Base-by-base conservation (phyloP, 495 filamentous ascomycete species). In the Trichoderma reesei region DNA sequence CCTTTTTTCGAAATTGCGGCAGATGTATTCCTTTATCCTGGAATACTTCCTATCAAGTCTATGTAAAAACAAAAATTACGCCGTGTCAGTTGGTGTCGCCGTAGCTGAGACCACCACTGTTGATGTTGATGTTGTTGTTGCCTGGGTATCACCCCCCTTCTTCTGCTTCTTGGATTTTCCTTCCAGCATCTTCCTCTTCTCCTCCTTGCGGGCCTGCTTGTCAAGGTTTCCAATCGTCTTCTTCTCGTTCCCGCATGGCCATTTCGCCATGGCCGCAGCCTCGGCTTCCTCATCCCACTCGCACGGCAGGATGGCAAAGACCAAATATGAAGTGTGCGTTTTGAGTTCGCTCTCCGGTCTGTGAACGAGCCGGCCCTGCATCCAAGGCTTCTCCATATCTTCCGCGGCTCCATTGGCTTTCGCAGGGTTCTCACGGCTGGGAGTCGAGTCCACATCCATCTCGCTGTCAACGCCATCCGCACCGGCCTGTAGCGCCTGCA, bases 271-370 rank as follows among this genome's bases (percentile, higher is more conserved):
- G 37, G 86, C 89, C 16, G 75, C 79, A n/a, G 80, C 78, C 75
- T 99, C 94, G 68, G 96, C 89, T 67, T 88, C 89, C 60, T 85
- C 87, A 0, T 77, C 85, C 95, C 94, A 98, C 62, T 88, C 87
- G 60, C 85, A 78, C 13, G 95, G 95, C 62, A 99, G 75, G 5
- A 94, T 76, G 1, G 95, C 94, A 82, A 99, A 98, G 6, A 95
- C 88, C 16, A 99, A 80, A 73, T 98, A 99, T 13, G 87, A 91
- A 0, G 94, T 99, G 74, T 99, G 94, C 10, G 86, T 92, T 82
- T 96, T 96, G 38, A 97, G 74, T 75, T 99, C 92, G 1, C 86
- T 80, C 76, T 98, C 94, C 5, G 86, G 83, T 33, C 91, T 84
- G 66, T 92, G 90, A 10, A 89, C 79, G 63, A 97, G 67, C 20